Evolutionary conservation across 805 yeast species (phyloP), one percentile per base, ranked within the genome.

Genomic region (Ogataea ramenticola): DNA sequence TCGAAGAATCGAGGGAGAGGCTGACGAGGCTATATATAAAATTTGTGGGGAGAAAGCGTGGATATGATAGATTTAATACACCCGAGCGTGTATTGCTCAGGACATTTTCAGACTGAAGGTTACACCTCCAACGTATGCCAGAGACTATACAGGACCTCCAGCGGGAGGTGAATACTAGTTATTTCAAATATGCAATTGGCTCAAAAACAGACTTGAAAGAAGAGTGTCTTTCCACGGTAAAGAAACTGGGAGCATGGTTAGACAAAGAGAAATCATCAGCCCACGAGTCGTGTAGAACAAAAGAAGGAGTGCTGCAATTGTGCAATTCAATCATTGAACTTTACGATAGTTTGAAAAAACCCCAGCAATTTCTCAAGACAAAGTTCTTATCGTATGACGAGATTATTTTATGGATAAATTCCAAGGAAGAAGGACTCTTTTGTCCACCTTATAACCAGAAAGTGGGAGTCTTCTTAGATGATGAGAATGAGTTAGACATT

Each of bases 391-490:
- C 37, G 5, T 42, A 39, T 26, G 48, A 52, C 34, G 52, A 51
- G 10, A 52, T 49, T 31, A 32, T 57, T 14, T 22, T 35, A 10
- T 57, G 61, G 61, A 50, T 54, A 15, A 45, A 50, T 19, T 58
- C 63, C 10, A 49, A 37, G 29, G 32, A 41, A 12, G 43, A 42
- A 2, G 41, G 21, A 1, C 19, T 16, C 3, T 31, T 29, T 16
- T 36, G 37, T 19, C 45, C 40, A 9, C 46, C 46, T 14, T 43
- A 17, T 15, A 17, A 15, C 39, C 3, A 16, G 10, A 32, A 11
- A 39, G 46, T 36, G 14, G 42, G 40, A n/a, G 14, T 21, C n/a
- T 48, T 17, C 32, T 14, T 20, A 12, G 40, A 10, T 42, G 41
- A 9, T 8, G 22, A 3, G 10, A 24, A 24, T 17, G 26, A 24